Percentiles rank a stretch among this genome's conserved stretches.
Conservation (phyloP, 306 rosid genomes). For the Castanea crenata region DNA sequence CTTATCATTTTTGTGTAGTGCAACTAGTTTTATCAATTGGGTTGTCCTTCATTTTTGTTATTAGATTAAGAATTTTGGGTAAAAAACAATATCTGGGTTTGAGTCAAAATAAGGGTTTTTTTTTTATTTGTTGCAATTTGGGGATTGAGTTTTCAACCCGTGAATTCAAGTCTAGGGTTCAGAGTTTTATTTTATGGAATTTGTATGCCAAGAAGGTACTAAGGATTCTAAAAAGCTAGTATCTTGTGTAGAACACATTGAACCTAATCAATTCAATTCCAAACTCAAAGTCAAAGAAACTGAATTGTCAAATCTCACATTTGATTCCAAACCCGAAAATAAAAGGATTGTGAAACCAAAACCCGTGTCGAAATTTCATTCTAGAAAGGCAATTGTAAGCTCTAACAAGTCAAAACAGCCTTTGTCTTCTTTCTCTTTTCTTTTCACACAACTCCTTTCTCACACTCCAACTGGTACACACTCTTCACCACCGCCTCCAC, state of each 20-base stretch:
- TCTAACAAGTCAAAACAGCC: slow-evolving; percentile 29
- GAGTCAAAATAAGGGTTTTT: neutral
- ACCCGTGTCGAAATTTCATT: slow-evolving; percentile 23
- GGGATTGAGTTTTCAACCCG: slow-evolving; percentile 46
- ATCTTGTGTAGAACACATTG: slow-evolving; percentile 31
- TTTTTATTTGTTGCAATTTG: neutral
- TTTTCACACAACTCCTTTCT: too few relatives aligned
- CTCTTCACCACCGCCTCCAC: too few relatives aligned
- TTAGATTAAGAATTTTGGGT: neutral
- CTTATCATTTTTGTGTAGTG: neutral
- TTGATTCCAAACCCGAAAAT: slow-evolving; percentile 24
- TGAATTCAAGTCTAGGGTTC: slow-evolving; percentile 27
- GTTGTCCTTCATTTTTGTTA: slow-evolving; percentile 10
- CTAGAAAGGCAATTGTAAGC: slow-evolving; percentile 43
- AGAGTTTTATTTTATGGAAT: slow-evolving; percentile 69
- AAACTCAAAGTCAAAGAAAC: slow-evolving; percentile 20
- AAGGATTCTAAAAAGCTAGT: slow-evolving; percentile 49
- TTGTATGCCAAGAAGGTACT: slow-evolving; percentile 65
- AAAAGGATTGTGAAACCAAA: slow-evolving; percentile 29
- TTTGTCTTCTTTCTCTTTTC: too few relatives aligned
- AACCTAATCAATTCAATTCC: slow-evolving; percentile 27
- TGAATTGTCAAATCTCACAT: slow-evolving; percentile 11
- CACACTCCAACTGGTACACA: too few relatives aligned
- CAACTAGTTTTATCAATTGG: slow-evolving; percentile 3
- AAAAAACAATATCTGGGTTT: neutral